phyloP scores from a whole-genome alignment of 345 rosid species.

The Lepidium aucheri region DNA sequence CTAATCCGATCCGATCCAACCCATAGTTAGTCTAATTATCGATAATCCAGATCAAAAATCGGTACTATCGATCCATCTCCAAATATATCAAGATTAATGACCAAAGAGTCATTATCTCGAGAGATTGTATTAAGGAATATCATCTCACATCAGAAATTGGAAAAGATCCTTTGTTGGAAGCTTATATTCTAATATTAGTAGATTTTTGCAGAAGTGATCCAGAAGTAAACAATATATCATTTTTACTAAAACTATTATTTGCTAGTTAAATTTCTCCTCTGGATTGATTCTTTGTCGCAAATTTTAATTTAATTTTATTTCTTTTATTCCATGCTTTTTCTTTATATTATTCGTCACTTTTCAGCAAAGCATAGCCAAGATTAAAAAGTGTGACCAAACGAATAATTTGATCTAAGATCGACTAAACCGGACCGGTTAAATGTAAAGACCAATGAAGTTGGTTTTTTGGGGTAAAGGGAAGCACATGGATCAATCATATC shows the following conservation, averaged over 20 bases:
- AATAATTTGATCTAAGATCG: background rate
- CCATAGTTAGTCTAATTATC: no score
- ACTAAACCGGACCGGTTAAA: background rate
- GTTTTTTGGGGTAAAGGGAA: slow-evolving; percentile 17
- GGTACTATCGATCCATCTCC: no score
- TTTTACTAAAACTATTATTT: background rate
- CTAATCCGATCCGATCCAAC: no score
- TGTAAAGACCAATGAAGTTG: background rate
- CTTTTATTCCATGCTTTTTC: background rate
- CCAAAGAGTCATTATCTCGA: no score
- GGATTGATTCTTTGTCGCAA: background rate
- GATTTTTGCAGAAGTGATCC: slow-evolving; percentile 10
- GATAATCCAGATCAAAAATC: no score
- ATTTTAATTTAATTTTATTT: background rate
- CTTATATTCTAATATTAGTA: no score
- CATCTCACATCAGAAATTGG: no score
- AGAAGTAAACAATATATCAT: background rate
- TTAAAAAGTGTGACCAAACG: background rate
- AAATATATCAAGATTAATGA: no score
- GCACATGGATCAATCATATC: slow-evolving; percentile 29
- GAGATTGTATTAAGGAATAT: no score
- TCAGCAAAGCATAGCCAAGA: slow-evolving; percentile 10
- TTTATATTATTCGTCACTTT: slow-evolving; percentile 6
- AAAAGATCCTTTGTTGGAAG: no score
- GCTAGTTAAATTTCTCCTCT: background rate